A percentile compares a stretch with the other conserved stretches of the same genome.
phyloP scores from a whole-genome alignment of 139 green algal species.

The Chlamydomonas sp. region DNA sequence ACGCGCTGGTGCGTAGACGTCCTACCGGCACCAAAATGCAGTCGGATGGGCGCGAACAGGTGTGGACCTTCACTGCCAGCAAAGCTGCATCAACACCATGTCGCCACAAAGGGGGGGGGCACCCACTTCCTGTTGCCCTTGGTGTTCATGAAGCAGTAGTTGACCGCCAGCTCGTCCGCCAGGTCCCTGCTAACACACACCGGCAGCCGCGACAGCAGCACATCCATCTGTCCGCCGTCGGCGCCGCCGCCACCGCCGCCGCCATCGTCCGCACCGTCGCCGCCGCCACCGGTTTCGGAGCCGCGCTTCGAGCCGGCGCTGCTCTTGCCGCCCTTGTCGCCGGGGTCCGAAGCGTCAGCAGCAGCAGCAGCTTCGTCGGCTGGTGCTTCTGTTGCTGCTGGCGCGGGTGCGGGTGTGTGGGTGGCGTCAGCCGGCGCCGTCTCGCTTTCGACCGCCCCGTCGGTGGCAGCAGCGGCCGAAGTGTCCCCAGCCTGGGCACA shows the following conservation, averaged over 20 bases:
- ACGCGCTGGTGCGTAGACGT: too few relatives aligned
- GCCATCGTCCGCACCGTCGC: neutral
- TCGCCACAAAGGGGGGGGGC: neutral
- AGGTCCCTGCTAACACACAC: slow-evolving; percentile 81
- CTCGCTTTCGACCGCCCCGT: too few relatives aligned
- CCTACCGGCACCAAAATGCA: too few relatives aligned
- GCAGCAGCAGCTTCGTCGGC: neutral
- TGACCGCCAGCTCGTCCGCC: slow-evolving; percentile 82
- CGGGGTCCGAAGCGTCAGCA: neutral
- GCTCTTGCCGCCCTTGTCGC: neutral
- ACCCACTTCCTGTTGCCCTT: slow-evolving; percentile 79
- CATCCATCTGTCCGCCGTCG: slow-evolving; percentile 57
- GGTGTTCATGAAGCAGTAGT: slow-evolving; percentile 91
- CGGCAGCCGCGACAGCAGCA: slow-evolving; percentile 77
- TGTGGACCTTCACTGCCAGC: neutral
- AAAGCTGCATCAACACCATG: too few relatives aligned
- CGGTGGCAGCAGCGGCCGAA: too few relatives aligned
- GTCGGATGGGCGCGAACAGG: neutral
- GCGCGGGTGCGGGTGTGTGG: too few relatives aligned
- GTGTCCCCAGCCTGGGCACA: too few relatives aligned
- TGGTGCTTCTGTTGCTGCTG: too few relatives aligned
- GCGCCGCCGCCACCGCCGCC: slow-evolving; percentile 27
- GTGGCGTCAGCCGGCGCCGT: too few relatives aligned
- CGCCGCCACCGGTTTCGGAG: neutral
- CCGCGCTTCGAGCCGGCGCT: neutral